Base-by-base conservation (phyloP, 768 basidiomycete genomes). In the Nidularia pulvinata region DNA sequence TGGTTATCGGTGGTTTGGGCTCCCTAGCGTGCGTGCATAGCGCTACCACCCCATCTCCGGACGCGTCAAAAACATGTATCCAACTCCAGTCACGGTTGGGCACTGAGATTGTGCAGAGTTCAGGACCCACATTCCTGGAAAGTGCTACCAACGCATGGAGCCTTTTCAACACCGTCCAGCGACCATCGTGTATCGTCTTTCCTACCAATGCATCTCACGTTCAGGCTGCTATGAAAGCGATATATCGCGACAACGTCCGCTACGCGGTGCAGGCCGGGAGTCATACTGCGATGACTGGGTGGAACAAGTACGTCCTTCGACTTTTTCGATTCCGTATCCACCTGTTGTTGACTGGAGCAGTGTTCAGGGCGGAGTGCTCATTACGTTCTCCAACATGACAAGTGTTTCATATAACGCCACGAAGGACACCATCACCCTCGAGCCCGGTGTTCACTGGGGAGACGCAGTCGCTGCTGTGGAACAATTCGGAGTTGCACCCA, bases 221-320 rank as follows among this genome's bases (percentile, higher is more conserved):
- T 16, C 69, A 69, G 53, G 52, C 49, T 33, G 67, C 72, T 3
- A 76, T 76, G 75, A 55, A 56, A 11, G 68, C 63, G 5, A 74
- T 78, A 46, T 76, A 65, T 57, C 48, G 55, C 6, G 55, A 64
- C 36, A 65, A 66, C 42, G 62, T 69, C 25, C 65, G 64, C 30
- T 78, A 78, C 53, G 74, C 74, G 16, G 76, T 78, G 2, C 73
- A 73, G 57, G 68, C 73, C 4, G 76, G 75, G 9, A 70, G 72
- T 6, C 76, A 77, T 54, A 71, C 67, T 49, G 75, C 66, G 7
- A 74, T 73, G 71, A 63, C 57, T n/a, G 75, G 72, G 11, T 78
- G 74, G 74, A 75, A 78, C 61, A 73, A 61, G 76, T 78, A 56
- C 52, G 72, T 56, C n/a, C 7, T 10, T 46, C 11, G 9, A 10